Evolutionary conservation across 2,329 filamentous ascomycete species (phyloP), one percentile per base, ranked within the genome.

Genomic region (Onygena corvina): DNA sequence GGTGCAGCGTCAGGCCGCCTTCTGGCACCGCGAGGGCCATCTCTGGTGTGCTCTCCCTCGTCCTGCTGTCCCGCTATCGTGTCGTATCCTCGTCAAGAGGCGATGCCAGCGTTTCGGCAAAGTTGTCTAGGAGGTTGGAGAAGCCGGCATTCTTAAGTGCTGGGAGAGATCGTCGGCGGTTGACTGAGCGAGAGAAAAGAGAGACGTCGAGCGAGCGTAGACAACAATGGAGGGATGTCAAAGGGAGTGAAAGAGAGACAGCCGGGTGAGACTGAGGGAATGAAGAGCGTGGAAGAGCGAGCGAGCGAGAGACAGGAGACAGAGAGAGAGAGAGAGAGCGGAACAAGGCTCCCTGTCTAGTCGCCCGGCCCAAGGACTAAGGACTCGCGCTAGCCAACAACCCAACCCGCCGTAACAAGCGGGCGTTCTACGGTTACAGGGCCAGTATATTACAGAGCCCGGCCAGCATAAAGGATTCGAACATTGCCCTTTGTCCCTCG

Each of bases 11-110:
- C 56, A 71, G 56, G 51, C 68, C 68, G 49, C 58, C 56, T 44
- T 64, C 59, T 35, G 68, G 67, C 35, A 71, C 57, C 33, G 60
- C 52, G 33, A 71, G 56, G 48, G 59, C 54, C 66, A 69, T 70
- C 56, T 36, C 38, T 27, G 6, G 11, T 42, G 9, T 25, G 7
- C 36, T 27, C 36, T 6, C 27, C 16, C 23, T 14, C 38, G 7
- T 42, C 8, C 16, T 14, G 5, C 16, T 16, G 16, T 14, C 9
- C 12, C 18, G 14, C 33, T 16, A 46, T 18, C 40, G 40, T 25
- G 11, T 16, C 12, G 5, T 35, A 3, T 35, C 33, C 8, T 35
- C 33, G 30, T 35, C 8, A 20, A n/a, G 9, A 2, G 12, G 49
- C 48, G 16, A 3, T 46, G 38, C 25, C 21, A 11, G 16, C 5